These are phyloP conservation scores for Nigrospora osmanthi DNA, from an alignment of 2,329 filamentous ascomycete species.

Conservation along the genomic window DNA sequence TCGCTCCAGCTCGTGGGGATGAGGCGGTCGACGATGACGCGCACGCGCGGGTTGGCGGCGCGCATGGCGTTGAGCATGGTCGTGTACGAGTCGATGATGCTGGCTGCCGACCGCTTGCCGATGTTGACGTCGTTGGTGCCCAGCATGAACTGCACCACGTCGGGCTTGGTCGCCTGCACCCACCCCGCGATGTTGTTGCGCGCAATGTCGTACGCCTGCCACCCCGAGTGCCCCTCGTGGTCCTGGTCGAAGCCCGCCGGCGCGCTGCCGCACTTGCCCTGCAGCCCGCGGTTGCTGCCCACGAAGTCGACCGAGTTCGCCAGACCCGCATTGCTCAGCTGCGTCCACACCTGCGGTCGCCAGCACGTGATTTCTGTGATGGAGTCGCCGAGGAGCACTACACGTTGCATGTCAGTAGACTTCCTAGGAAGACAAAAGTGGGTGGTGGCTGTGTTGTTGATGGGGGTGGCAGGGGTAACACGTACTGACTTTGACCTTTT, in stretches of 20 bases:
- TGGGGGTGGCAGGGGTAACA: background rate
- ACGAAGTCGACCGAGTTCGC: conserved; percentile 31
- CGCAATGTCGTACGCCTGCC: conserved; percentile 33
- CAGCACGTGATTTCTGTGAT: conserved; percentile 39
- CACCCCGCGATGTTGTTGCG: conserved; percentile 29
- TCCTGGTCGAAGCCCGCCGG: conserved; percentile 27
- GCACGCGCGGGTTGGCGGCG: conserved; percentile 25
- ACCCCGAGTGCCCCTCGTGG: conserved; percentile 36
- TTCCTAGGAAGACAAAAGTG: too few species aligned
- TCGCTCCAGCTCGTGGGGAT: conserved; percentile 26
- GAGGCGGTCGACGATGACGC: conserved; percentile 33
- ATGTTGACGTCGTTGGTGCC: conserved; percentile 34
- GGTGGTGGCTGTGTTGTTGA: background rate
- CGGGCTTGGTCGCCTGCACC: conserved; percentile 26
- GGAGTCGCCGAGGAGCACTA: conserved; percentile 34
- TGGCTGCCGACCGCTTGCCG: conserved; percentile 16
- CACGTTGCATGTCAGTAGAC: background rate
- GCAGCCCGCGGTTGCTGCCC: conserved; percentile 29
- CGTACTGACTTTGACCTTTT: background rate
- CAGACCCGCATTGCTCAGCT: conserved; percentile 23
- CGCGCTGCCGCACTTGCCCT: conserved; percentile 23
- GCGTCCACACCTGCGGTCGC: conserved; percentile 32
- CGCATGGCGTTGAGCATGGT: conserved; percentile 29
- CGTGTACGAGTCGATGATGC: conserved; percentile 30
- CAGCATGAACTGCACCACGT: conserved; percentile 36